Conservation (phyloP, 2,329 filamentous ascomycete genomes). For the Plenodomus biglobosus region DNA sequence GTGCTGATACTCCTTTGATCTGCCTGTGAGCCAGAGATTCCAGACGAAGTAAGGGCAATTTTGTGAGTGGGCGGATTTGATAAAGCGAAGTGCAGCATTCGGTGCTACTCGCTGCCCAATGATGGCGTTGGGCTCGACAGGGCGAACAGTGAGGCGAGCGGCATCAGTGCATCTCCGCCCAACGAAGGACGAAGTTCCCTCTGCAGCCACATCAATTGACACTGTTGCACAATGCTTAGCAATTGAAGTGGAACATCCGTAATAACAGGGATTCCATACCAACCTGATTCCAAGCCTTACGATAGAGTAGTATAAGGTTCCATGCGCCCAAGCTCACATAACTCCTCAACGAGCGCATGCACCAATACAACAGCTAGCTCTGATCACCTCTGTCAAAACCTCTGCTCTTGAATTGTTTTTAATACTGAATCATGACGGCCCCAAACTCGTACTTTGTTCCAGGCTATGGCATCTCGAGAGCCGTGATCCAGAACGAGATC, state of each 20-base stretch:
- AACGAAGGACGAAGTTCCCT: constrained; percentile 14
- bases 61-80: constrained; percentile 6
- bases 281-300: constrained; percentile 5
- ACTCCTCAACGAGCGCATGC: constrained; percentile 14
- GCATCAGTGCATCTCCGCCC: constrained; percentile 31
- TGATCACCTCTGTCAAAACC: constrained; percentile 9
- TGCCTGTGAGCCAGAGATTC: constrained; percentile 8
- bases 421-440: constrained; percentile 23
- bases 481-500: constrained; percentile 49
- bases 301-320: constrained; percentile 26
- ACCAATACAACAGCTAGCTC: constrained; percentile 11
- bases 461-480: constrained; percentile 47
- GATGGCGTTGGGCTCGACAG: constrained; percentile 29
- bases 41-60: constrained; percentile 5
- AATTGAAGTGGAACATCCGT: constrained; percentile 8
- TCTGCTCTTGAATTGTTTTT: background rate
- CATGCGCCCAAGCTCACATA: constrained; percentile 20
- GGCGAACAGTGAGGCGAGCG: constrained; percentile 36
- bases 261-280: constrained; percentile 10
- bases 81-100: constrained; percentile 15
- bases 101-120: constrained; percentile 30
- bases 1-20: constrained; percentile 8
- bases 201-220: constrained; percentile 2
- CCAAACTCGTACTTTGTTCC: constrained; percentile 48
- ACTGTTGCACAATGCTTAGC: constrained; percentile 7